Percentiles rank a stretch among this genome's conserved stretches.
phyloP scores from a whole-genome alignment of 805 yeast species.

The Saccharomyces jurei region DNA sequence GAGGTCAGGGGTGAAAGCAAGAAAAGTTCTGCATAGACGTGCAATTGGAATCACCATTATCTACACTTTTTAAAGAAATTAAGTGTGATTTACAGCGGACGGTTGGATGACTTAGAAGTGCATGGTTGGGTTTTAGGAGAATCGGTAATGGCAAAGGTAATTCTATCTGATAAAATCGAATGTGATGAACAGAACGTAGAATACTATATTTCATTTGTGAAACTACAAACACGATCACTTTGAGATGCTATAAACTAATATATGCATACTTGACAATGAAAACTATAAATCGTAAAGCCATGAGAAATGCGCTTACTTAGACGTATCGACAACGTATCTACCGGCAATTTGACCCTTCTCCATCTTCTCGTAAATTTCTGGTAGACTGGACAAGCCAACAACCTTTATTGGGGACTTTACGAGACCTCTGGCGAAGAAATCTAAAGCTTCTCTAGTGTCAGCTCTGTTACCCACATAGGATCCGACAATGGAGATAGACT shows the following conservation, averaged over 20 bases:
- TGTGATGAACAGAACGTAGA: not conserved
- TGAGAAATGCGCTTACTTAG: slow-evolving; percentile 34
- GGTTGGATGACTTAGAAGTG: not conserved
- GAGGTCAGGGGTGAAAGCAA: not conserved
- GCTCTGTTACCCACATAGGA: slow-evolving; percentile 47
- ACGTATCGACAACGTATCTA: slow-evolving; percentile 77
- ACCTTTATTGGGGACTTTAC: slow-evolving; percentile 67
- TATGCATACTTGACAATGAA: not conserved
- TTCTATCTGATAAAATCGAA: too few species aligned
- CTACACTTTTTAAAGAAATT: not conserved
- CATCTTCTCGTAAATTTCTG: slow-evolving; percentile 67
- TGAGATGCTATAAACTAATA: not conserved
- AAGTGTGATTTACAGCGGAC: not conserved
- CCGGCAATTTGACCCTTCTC: slow-evolving; percentile 79
- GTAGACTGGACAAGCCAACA: slow-evolving; percentile 66
- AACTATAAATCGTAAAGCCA: not conserved
- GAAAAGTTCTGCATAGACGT: not conserved
- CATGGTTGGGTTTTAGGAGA: too few species aligned
- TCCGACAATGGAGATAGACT: slow-evolving; percentile 40
- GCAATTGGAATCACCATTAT: not conserved
- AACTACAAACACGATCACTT: not conserved
- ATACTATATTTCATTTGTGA: not conserved
- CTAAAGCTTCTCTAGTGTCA: slow-evolving; percentile 57
- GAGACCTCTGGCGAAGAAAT: slow-evolving; percentile 64
- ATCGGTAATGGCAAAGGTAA: too few species aligned